These are phyloP conservation scores for Mitragyna speciosa DNA, from an alignment of 257 asterid species.

Conservation along the genomic window DNA sequence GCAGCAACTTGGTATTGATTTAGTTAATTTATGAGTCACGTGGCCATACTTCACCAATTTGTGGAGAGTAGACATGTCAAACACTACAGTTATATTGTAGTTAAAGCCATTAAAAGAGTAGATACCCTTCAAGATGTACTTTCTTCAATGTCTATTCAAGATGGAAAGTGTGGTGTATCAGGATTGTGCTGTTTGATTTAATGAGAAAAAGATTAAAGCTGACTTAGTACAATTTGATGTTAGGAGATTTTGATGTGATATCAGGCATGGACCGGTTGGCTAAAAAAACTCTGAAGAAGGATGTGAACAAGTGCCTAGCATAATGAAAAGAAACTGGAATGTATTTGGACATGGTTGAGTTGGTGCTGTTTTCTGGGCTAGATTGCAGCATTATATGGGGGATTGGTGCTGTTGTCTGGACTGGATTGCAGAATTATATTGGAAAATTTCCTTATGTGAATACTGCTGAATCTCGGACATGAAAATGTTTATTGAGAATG, in stretches of 20 bases:
- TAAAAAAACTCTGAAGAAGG: background rate
- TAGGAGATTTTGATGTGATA: too few species aligned
- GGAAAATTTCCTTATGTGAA: background rate
- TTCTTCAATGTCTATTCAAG: too few species aligned
- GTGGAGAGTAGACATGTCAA: background rate
- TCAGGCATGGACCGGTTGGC: too few species aligned
- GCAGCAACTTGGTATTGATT: background rate
- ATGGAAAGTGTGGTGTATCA: too few species aligned
- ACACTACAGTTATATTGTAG: background rate
- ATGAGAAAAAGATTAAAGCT: too few species aligned
- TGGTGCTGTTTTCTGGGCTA: background rate
- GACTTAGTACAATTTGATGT: too few species aligned
- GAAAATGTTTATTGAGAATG: background rate
- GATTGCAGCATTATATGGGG: background rate
- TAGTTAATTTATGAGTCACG: background rate
- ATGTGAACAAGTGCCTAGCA: background rate
- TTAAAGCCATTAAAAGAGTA: background rate
- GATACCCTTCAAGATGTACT: background rate
- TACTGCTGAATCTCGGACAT: too few species aligned
- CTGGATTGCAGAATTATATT: background rate
- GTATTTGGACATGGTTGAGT: background rate
- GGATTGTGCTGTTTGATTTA: too few species aligned
- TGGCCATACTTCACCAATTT: background rate
- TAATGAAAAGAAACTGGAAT: background rate
- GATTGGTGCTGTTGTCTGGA: background rate